Conservation (phyloP, 352 stramenopile genomes). For the Globisporangium orthogonon region DNA sequence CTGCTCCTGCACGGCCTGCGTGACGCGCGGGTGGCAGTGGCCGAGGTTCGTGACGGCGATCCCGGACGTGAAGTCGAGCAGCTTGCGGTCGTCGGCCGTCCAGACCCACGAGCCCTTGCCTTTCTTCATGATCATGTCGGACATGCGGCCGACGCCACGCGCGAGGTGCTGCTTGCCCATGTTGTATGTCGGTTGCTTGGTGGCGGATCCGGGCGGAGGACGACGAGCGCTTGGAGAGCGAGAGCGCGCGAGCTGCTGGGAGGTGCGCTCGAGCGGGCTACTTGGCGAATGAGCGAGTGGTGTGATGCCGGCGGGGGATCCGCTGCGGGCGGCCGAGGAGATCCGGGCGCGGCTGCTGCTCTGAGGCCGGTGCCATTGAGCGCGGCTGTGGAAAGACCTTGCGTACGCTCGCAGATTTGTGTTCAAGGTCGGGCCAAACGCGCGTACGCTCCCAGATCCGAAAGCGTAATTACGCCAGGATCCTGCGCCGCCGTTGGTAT, state of each 20-base stretch:
- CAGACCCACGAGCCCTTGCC: slow-evolving; percentile 85
- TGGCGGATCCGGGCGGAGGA: too few species aligned
- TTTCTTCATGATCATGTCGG: slow-evolving; percentile 78
- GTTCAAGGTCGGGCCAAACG: too few species aligned
- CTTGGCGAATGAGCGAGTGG: slow-evolving; percentile 17
- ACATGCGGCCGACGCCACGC: slow-evolving; percentile 78
- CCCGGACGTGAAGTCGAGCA: slow-evolving; percentile 91
- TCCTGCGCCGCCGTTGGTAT: too few species aligned
- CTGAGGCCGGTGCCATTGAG: too few species aligned
- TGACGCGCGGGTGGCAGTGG: slow-evolving; percentile 90
- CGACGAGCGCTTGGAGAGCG: background rate
- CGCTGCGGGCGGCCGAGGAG: too few species aligned
- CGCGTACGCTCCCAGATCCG: too few species aligned
- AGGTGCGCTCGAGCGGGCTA: slow-evolving; percentile 18
- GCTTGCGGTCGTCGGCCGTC: slow-evolving; percentile 82
- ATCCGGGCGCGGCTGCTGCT: too few species aligned
- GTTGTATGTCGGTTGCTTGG: background rate
- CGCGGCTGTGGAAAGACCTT: too few species aligned
- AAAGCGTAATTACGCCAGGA: too few species aligned
- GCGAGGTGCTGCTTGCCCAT: slow-evolving; percentile 72
- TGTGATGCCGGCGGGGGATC: too few species aligned
- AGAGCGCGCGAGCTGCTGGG: background rate
- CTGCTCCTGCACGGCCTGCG: slow-evolving; percentile 88
- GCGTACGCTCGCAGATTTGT: too few species aligned
- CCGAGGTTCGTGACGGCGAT: slow-evolving; percentile 92